These are phyloP conservation scores for Mortierella sp. DNA, from an alignment of 371 early-diverging fungal genomes.

Conservation along the genomic window DNA sequence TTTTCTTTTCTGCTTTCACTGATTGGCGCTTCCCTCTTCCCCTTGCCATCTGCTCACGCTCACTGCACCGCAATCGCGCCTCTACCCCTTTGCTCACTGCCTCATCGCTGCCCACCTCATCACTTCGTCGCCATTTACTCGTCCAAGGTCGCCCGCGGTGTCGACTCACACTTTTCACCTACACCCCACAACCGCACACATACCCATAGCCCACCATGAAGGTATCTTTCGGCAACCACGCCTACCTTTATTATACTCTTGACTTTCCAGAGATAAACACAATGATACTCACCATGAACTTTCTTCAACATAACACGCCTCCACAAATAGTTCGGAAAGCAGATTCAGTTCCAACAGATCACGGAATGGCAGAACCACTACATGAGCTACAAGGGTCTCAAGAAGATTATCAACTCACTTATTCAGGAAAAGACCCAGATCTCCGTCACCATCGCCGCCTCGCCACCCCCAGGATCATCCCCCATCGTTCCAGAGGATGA, in stretches of 20 bases:
- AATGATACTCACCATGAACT: not conserved
- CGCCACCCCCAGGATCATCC: slow-evolving; percentile 59
- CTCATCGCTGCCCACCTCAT: not conserved
- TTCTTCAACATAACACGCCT: not conserved
- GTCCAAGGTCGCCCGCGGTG: slow-evolving; percentile 9
- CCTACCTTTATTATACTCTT: not conserved
- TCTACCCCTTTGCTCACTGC: not conserved
- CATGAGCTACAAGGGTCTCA: slow-evolving; percentile 94
- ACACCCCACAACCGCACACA: not conserved
- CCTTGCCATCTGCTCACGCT: not conserved
- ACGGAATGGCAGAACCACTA: slow-evolving; percentile 95
- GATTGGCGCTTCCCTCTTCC: not conserved
- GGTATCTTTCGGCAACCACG: not conserved
- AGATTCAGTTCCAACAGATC: slow-evolving; percentile 91
- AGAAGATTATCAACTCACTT: slow-evolving; percentile 93
- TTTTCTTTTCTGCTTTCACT: not conserved
- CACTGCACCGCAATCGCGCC: slow-evolving; percentile 7
- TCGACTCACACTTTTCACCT: not conserved
- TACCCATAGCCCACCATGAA: not conserved
- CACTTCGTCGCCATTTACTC: not conserved
- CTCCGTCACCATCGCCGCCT: slow-evolving; percentile 59
- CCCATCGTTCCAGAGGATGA: slow-evolving; percentile 63
- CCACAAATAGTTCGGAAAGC: slow-evolving; percentile 92
- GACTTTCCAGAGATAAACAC: not conserved
- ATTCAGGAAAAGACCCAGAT: slow-evolving; percentile 57